These are phyloP conservation scores for Golubevia sp. DNA, from an alignment of 1,284 basidiomycete genomes.

Conservation along the genomic window DNA sequence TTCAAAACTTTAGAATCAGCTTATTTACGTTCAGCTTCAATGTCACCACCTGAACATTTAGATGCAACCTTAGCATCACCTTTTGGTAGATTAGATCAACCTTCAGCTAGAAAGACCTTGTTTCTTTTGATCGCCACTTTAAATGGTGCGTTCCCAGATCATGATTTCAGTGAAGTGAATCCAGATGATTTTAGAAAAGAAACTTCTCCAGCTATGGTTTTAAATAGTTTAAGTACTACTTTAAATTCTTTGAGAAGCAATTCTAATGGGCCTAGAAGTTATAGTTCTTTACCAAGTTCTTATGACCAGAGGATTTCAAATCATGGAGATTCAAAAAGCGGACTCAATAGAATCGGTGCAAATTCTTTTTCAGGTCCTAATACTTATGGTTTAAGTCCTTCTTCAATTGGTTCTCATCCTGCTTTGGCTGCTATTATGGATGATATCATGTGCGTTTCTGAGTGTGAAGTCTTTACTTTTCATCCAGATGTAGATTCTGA, in stretches of 20 bases:
- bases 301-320: slow-evolving; percentile 18
- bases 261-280: slow-evolving; percentile 35
- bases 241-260: slow-evolving; percentile 46
- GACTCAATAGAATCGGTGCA: too few species aligned
- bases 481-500: slow-evolving; percentile 91
- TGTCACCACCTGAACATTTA: slow-evolving; percentile 49
- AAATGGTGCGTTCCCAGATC: slow-evolving; percentile 95
- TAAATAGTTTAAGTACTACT: slow-evolving; percentile 55
- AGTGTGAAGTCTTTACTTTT: slow-evolving; percentile 95
- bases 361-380: too few species aligned
- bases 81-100: slow-evolving; percentile 64
- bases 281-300: slow-evolving; percentile 36
- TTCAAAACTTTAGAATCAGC: slow-evolving; percentile 75
- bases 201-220: slow-evolving; percentile 58
- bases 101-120: slow-evolving; percentile 77
- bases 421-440: slow-evolving; percentile 84
- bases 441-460: slow-evolving; percentile 83
- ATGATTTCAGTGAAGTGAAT: slow-evolving; percentile 92
- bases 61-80: slow-evolving; percentile 52
- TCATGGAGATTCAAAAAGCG: too few species aligned
- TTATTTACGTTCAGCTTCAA: slow-evolving; percentile 47
- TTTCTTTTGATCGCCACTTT: slow-evolving; percentile 94
- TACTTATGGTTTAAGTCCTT: too few species aligned
- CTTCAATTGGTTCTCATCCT: slow-evolving; percentile 67
- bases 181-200: slow-evolving; percentile 81